Evolutionary conservation across 1,284 basidiomycete genomes (phyloP).

Genomic region (Fistulinella staudtii): DNA sequence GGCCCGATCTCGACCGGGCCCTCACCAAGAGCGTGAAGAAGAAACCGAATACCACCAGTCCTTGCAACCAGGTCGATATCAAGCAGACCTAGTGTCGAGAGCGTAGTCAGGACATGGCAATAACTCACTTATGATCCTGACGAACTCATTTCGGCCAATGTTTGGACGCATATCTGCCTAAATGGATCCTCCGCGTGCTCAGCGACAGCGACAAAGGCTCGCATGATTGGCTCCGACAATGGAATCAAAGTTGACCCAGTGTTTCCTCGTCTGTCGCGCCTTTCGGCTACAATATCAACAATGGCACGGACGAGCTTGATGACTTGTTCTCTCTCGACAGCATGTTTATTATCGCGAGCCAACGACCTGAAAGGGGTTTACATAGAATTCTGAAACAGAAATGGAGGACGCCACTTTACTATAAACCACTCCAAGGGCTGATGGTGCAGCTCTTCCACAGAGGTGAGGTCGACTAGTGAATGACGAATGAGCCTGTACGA

Average conservation of each 20-base stretch:
- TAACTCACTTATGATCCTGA: constrained; percentile 10
- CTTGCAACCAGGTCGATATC: constrained; percentile 82
- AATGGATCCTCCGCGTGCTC: constrained; percentile 93
- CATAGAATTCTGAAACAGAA: not conserved
- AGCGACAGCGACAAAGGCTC: constrained; percentile 88
- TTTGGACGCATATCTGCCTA: constrained; percentile 81
- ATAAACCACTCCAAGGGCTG: constrained; percentile 86
- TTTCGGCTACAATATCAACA: constrained; percentile 66
- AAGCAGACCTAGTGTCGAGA: constrained; percentile 57
- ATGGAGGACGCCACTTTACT: constrained; percentile 53
- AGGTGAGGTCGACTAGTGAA: constrained; percentile 66
- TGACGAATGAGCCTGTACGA: constrained; percentile 88
- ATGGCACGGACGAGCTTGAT: constrained; percentile 88
- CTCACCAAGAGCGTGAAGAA: constrained; percentile 84
- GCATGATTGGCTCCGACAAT: constrained; percentile 74
- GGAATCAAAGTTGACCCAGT: constrained; percentile 49
- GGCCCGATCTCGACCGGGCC: constrained; percentile 83
- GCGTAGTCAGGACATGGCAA: constrained; percentile 12
- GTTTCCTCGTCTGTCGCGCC: constrained; percentile 41
- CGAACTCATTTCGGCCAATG: constrained; percentile 86
- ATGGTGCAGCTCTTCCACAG: constrained; percentile 53
- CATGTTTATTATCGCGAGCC: constrained; percentile 78
- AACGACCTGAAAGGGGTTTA: constrained; percentile 57
- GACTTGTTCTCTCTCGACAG: constrained; percentile 91
- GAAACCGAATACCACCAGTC: constrained; percentile 83